phyloP scores from a whole-genome alignment of 805 yeast genomes.

The Teunomyces gatunensis region DNA sequence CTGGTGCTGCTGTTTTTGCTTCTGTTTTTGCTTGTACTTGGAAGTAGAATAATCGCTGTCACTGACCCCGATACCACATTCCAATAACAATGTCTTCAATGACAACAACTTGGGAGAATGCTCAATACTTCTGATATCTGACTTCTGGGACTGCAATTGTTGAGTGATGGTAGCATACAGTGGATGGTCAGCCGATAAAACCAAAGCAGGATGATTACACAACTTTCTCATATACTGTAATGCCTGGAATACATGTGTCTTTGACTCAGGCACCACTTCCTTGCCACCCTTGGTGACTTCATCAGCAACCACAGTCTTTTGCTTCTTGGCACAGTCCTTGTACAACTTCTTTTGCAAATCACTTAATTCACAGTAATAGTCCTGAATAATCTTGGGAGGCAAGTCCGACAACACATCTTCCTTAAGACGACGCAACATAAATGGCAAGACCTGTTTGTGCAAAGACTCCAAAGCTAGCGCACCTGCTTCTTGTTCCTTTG shows the following conservation, averaged over 20 bases:
- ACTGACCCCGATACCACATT: constrained; percentile 83
- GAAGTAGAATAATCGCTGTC: constrained; percentile 33
- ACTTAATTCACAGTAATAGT: constrained; percentile 93
- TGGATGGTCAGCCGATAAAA: constrained; percentile 79
- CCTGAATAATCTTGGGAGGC: constrained; percentile 98
- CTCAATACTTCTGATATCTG: constrained; percentile 65
- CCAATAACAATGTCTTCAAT: constrained; percentile 71
- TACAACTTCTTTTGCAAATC: constrained; percentile 86
- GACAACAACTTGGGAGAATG: constrained; percentile 92
- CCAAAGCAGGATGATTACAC: constrained; percentile 95
- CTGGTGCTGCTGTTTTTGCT: constrained; percentile 35
- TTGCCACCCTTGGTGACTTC: constrained; percentile 46
- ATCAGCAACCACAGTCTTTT: constrained; percentile 65
- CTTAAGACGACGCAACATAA: constrained; percentile 90
- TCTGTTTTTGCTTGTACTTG: constrained; percentile 30
- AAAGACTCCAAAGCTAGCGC: constrained; percentile 93
- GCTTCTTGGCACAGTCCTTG: constrained; percentile 84
- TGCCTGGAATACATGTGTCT: constrained; percentile 95
- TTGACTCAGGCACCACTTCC: constrained; percentile 46
- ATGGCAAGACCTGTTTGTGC: constrained; percentile 95
- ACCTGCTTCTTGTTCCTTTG: constrained; percentile 95
- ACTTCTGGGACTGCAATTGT: constrained; percentile 56
- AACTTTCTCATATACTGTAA: constrained; percentile 95
- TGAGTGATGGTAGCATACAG: constrained; percentile 65
- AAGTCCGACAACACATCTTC: constrained; percentile 94